Evolutionary conservation across 768 basidiomycete genomes (phyloP).

Genomic region (Rhizopogon roseolus): DNA sequence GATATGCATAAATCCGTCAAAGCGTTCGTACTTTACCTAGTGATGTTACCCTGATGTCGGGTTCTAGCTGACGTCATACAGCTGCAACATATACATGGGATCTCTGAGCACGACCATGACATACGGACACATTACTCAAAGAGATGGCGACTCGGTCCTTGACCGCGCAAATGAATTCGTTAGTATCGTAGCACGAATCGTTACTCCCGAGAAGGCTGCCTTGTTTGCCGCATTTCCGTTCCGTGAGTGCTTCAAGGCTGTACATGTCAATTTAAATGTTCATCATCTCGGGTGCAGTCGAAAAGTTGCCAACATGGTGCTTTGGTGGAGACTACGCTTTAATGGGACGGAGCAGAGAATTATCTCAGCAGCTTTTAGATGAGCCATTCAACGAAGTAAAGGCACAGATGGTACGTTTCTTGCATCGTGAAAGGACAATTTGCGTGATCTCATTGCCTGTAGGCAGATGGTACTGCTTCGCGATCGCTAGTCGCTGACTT

Average conservation of each 20-base stretch:
- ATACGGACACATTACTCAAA: conserved; percentile 15
- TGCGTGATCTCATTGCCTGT: not conserved
- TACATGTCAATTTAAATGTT: not conserved
- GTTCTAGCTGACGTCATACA: not conserved
- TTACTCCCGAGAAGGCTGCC: conserved; percentile 2
- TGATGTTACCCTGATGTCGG: not conserved
- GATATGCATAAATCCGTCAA: conserved; percentile 6
- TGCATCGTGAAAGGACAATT: not conserved
- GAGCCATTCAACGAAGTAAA: not conserved
- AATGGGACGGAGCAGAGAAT: not conserved
- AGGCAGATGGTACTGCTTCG: not conserved
- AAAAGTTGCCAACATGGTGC: not conserved
- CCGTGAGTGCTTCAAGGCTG: not conserved
- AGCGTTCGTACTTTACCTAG: conserved; percentile 9
- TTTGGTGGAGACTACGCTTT: not conserved
- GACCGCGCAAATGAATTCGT: conserved; percentile 19
- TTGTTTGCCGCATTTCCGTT: conserved; percentile 4
- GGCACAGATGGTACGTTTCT: not conserved
- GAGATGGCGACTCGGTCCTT: conserved; percentile 12
- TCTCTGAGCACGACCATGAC: conserved; percentile 21
- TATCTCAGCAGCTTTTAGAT: not conserved
- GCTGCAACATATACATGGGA: conserved; percentile 17
- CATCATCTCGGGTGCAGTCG: not conserved
- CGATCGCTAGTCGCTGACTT: not conserved
- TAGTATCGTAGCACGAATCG: conserved; percentile 1